Base-by-base conservation (phyloP, 2,329 filamentous ascomycete species). In the Pseudogymnoascus sp. region DNA sequence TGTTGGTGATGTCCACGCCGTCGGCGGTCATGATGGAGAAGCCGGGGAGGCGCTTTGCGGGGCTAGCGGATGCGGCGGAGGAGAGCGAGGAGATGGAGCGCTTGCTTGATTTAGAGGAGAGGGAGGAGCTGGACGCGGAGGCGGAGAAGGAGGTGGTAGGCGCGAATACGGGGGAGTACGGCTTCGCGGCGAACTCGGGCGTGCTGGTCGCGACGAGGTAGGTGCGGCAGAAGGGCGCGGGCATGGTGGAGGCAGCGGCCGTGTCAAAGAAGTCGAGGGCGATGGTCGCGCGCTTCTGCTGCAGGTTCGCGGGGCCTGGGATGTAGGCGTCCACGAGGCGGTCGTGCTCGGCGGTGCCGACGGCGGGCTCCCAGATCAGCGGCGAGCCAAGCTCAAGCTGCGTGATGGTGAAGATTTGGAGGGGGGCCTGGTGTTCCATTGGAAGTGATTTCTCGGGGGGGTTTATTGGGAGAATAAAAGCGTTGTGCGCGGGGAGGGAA, bases 1-100 rank as follows among this genome's bases (percentile, higher is more conserved):
- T 80, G 73, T 85, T 83, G 51, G 85, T 88, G 64, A 88, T 81
- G 71, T 88, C 85, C 45, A 77, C 75, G 60, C 85, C 85, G 67
- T 86, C 84, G 72, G 80, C 83, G 65, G 85, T 88, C 77, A 88
- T 80, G 67, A 88, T 88, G 72, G 85, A 85, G 83, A 88, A 87
- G 62, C 85, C 85, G 6, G 84, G 84, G 19, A 86, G 73, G 67
- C 69, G 61, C 64, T 63, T 64, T 5, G 66, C 37, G 62, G 72
- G 70, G 4, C 67, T 64, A 6, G 67, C 62, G 62, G 54, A 60
- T 4, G 54, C 36, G 7, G 54, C 36, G 28, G 54, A 60, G 36
- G 54, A 23, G 19, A 39, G 28, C 16, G 54, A 60, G 34, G 28
- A 37, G 54, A 48, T 25, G 19, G 48, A 28, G 25, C 51, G 25